Percentiles rank a stretch among this genome's conserved stretches.
These are phyloP conservation scores for Zygosaccharomyces pseudobailii DNA, from an alignment of 1,139 yeast genomes.

Conservation along the genomic window DNA sequence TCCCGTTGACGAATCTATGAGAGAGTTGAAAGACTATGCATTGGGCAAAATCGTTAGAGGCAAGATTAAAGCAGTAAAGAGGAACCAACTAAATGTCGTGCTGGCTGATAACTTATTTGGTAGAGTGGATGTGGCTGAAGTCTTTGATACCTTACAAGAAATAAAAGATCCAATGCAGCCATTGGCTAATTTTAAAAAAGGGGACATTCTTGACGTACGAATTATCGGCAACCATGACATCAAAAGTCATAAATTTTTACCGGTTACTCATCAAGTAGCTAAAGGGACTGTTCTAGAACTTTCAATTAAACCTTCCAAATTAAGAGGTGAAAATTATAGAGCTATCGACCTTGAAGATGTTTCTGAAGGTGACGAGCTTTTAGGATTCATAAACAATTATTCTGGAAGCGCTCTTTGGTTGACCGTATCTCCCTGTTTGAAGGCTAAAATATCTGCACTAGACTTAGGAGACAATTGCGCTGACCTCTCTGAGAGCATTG, in stretches of 20 bases:
- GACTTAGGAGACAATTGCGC: constrained; percentile 58
- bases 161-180: constrained; percentile 60
- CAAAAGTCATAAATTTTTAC: constrained; percentile 62
- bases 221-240: constrained; percentile 77
- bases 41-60: constrained; percentile 64
- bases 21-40: constrained; percentile 45
- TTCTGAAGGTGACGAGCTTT: constrained; percentile 52
- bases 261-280: constrained; percentile 58
- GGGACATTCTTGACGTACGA: constrained; percentile 55
- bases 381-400: constrained; percentile 62
- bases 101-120: constrained; percentile 80
- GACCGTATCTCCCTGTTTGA: constrained; percentile 61
- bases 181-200: constrained; percentile 53
- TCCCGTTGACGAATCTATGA: constrained; percentile 56
- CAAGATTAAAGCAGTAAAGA: constrained; percentile 56
- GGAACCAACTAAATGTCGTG: constrained; percentile 69
- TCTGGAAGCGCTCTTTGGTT: constrained; percentile 62
- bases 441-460: constrained; percentile 63
- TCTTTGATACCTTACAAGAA: constrained; percentile 52
- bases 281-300: constrained; percentile 62
- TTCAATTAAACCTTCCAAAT: constrained; percentile 46
- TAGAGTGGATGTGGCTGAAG: constrained; percentile 70
- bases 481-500: constrained; percentile 45
- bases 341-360: constrained; percentile 45
- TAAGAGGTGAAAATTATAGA: constrained; percentile 40